Evolutionary conservation across 2,329 filamentous ascomycete species (phyloP).

Genomic region (Fusarium euwallaceae): DNA sequence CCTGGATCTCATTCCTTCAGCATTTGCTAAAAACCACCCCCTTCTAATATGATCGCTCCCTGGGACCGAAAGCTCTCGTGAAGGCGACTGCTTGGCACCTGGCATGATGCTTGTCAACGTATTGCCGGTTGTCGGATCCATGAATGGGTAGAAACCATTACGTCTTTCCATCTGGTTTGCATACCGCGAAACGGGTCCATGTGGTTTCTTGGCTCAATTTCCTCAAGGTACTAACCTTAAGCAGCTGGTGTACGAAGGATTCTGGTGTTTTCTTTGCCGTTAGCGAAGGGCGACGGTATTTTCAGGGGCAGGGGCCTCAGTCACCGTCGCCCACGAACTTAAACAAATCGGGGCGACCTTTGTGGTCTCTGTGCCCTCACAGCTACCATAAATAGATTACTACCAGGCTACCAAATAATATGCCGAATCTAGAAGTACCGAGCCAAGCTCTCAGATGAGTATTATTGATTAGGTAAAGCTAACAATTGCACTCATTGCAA

Average conservation of each 20-base stretch:
- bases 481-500: background rate
- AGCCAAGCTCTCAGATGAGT: background rate
- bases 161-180: background rate
- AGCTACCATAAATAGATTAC: background rate
- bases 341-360: background rate
- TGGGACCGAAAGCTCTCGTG: background rate
- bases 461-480: background rate
- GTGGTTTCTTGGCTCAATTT: background rate
- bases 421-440: background rate
- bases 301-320: background rate
- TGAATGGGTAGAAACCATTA: background rate
- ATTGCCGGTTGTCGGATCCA: background rate
- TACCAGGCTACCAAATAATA: background rate
- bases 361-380: background rate
- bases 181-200: background rate
- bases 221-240: background rate
- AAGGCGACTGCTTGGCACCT: background rate
- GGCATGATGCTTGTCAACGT: background rate
- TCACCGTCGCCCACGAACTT: background rate
- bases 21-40: background rate
- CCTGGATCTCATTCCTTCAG: background rate
- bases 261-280: background rate
- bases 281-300: background rate
- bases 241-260: too few species aligned
- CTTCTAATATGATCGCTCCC: background rate